phyloP scores from a whole-genome alignment of 805 yeast genomes.

The Candida incommunis region DNA sequence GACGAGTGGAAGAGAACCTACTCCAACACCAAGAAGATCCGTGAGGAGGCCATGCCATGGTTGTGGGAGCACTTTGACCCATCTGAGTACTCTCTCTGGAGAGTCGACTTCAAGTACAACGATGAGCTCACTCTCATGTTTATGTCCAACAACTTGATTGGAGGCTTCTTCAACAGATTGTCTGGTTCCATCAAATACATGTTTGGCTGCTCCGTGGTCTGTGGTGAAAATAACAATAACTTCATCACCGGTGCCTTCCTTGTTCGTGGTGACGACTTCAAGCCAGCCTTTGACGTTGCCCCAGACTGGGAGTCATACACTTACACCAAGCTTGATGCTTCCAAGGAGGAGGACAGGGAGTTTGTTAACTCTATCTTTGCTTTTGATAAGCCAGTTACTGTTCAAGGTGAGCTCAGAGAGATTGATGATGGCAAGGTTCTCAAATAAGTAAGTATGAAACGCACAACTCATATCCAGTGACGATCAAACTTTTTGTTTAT shows the following conservation, averaged over 20 bases:
- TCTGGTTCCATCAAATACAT: slow-evolving; percentile 82
- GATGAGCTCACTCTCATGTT: slow-evolving; percentile 93
- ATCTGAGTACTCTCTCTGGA: slow-evolving; percentile 89
- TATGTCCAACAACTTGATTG: slow-evolving; percentile 96
- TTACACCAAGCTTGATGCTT: slow-evolving; percentile 69
- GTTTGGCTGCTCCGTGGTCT: slow-evolving; percentile 88
- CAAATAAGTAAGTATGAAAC: slow-evolving; percentile 40
- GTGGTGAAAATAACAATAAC: slow-evolving; percentile 97
- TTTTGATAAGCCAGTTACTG: slow-evolving; percentile 87
- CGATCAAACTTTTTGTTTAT: neutral
- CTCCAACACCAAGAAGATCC: slow-evolving; percentile 96
- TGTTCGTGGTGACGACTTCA: slow-evolving; percentile 85
- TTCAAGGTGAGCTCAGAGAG: slow-evolving; percentile 70
- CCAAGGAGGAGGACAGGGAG: slow-evolving; percentile 62
- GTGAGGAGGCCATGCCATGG: slow-evolving; percentile 89
- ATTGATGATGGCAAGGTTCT: slow-evolving; percentile 96
- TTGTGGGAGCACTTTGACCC: slow-evolving; percentile 95
- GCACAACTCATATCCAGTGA: slow-evolving; percentile 1
- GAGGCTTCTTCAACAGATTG: slow-evolving; percentile 96
- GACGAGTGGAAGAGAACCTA: slow-evolving; percentile 95
- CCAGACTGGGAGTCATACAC: slow-evolving; percentile 97
- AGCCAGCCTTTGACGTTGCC: slow-evolving; percentile 93
- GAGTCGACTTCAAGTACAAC: slow-evolving; percentile 92
- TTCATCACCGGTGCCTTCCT: slow-evolving; percentile 93
- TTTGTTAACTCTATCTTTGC: slow-evolving; percentile 89